A percentile compares a stretch with the other conserved stretches of the same genome.
Conservation (phyloP, 768 basidiomycete species). For the Gelatoporia subvermispora region DNA sequence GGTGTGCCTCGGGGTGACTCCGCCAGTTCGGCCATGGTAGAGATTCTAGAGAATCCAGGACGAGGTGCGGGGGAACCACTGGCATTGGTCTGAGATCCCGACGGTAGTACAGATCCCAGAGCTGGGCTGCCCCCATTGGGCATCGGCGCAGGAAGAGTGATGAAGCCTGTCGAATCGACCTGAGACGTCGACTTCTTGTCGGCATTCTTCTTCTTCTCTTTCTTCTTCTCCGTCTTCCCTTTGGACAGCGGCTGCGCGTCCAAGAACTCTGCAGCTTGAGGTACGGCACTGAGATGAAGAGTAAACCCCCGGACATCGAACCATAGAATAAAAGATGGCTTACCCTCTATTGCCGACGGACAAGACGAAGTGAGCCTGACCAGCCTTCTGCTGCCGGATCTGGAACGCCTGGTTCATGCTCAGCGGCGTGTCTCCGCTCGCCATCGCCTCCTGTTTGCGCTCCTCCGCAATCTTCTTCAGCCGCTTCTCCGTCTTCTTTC, state of each 20-base stretch:
- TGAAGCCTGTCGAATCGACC: conserved; percentile 56
- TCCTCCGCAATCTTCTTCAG: conserved; percentile 98
- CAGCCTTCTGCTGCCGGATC: conserved; percentile 86
- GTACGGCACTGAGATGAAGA: conserved; percentile 59
- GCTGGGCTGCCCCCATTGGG: conserved; percentile 42
- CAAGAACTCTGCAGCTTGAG: conserved; percentile 77
- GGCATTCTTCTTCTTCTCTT: conserved; percentile 72
- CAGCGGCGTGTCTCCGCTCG: conserved; percentile 89
- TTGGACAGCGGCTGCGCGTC: conserved; percentile 79
- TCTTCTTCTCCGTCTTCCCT: conserved; percentile 77
- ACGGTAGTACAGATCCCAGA: conserved; percentile 32
- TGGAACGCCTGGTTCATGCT: conserved; percentile 96
- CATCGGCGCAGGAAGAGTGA: conserved; percentile 63
- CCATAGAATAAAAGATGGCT: conserved; percentile 20
- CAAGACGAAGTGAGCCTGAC: conserved; percentile 94
- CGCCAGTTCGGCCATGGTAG: conserved; percentile 46
- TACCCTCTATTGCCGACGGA: conserved; percentile 92
- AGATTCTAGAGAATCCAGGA: conserved; percentile 76
- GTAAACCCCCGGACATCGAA: conserved; percentile 6
- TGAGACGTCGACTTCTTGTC: conserved; percentile 46
- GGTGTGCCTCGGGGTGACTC: conserved; percentile 47
- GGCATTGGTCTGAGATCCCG: conserved; percentile 26
- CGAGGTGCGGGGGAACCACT: conserved; percentile 59
- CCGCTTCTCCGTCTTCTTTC: conserved; percentile 95
- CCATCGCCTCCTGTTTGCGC: conserved; percentile 90